Conservation (phyloP, 495 filamentous ascomycete species). For the Penicillium roqueforti region DNA sequence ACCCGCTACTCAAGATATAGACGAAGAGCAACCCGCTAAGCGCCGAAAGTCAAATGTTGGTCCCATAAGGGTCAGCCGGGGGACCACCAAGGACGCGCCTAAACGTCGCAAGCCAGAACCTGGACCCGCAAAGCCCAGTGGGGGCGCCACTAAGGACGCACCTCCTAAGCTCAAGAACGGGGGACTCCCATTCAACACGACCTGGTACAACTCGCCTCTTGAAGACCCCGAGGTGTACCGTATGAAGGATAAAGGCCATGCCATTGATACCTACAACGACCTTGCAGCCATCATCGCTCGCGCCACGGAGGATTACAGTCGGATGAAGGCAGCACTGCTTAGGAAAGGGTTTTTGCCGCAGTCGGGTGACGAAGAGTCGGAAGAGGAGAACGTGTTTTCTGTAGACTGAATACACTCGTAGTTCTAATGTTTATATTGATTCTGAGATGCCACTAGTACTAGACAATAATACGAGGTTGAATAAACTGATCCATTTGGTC, state of each 20-base stretch:
- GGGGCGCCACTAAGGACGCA: neutral
- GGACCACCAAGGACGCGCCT: too few species aligned
- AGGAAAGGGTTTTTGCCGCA: neutral
- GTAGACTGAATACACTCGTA: neutral
- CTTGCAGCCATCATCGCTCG: neutral
- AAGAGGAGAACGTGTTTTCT: neutral
- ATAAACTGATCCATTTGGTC: too few species aligned
- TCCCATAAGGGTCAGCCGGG: too few species aligned
- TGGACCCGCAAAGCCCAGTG: too few species aligned
- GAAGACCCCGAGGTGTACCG: neutral
- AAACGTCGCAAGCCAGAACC: too few species aligned
- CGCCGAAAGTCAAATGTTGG: too few species aligned
- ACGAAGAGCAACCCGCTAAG: too few species aligned
- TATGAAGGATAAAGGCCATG: neutral
- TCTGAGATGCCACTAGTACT: too few species aligned
- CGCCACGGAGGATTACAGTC: neutral
- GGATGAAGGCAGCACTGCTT: neutral
- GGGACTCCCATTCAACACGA: neutral
- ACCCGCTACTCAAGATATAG: too few species aligned
- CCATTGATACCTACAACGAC: neutral
- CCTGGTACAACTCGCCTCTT: neutral
- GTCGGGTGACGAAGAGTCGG: neutral
- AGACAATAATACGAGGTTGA: too few species aligned
- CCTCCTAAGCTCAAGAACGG: neutral
- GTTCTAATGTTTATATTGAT: too few species aligned